phyloP scores from a whole-genome alignment of 306 rosid genomes.

The Canavalia ensiformis region DNA sequence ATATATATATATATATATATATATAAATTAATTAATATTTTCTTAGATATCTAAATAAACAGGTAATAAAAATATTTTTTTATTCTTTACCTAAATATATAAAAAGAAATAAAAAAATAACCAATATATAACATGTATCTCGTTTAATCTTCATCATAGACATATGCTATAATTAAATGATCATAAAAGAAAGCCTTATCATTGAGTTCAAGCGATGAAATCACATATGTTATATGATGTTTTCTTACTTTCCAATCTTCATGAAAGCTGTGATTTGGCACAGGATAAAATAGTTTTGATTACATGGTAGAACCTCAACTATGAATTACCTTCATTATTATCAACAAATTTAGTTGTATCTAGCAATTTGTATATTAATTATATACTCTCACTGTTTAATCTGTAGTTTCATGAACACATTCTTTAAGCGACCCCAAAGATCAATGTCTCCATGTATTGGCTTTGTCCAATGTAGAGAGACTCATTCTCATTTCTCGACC shows the following conservation, averaged over 20 bases:
- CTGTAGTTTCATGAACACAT: not conserved
- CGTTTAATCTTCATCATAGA: slow-evolving; percentile 3
- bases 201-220: slow-evolving; percentile 31
- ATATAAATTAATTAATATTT: too few species aligned
- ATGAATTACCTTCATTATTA: slow-evolving; percentile 5
- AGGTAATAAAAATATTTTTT: too few species aligned
- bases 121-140: not conserved
- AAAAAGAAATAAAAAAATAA: not conserved
- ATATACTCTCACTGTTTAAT: not conserved
- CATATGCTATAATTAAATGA: slow-evolving; percentile 4
- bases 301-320: not conserved
- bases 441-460: not conserved
- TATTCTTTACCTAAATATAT: too few species aligned
- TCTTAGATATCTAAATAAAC: too few species aligned
- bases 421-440: not conserved
- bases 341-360: slow-evolving; percentile 39
- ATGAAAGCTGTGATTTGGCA: slow-evolving; percentile 18
- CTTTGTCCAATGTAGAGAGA: slow-evolving; percentile 13
- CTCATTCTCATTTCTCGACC: not conserved
- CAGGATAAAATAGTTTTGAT: slow-evolving; percentile 6
- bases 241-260: not conserved
- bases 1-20: too few species aligned
- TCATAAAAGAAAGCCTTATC: slow-evolving; percentile 7
- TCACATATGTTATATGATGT: slow-evolving; percentile 9
- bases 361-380: slow-evolving; percentile 28